Conservation (phyloP, 768 basidiomycete genomes). For the Leccinum fibrillosum region DNA sequence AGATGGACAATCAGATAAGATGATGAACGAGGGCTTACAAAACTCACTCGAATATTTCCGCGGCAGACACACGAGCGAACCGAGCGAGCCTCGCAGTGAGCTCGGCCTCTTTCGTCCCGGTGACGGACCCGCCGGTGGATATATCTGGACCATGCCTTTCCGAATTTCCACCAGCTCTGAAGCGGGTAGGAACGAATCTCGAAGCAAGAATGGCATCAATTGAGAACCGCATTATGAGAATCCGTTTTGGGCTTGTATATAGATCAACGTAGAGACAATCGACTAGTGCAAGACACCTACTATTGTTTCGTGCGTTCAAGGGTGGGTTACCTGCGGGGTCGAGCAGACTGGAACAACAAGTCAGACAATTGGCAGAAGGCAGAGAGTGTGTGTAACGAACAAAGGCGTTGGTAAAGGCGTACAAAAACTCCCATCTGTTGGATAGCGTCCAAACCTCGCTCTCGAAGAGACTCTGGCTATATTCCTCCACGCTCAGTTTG, state of each 20-base stretch:
- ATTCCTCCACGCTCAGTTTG: too few relatives aligned
- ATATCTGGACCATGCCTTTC: slow-evolving; percentile 27
- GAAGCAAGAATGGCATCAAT: slow-evolving; percentile 20
- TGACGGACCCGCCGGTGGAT: slow-evolving; percentile 7
- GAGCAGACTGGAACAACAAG: slow-evolving; percentile 19
- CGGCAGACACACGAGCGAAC: slow-evolving; percentile 23
- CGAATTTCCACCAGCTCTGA: slow-evolving; percentile 9
- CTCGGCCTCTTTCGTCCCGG: slow-evolving; percentile 18
- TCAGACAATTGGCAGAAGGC: slow-evolving; percentile 7
- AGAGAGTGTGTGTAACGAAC: slow-evolving; percentile 14
- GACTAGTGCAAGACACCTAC: slow-evolving; percentile 5
- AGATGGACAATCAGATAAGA: background rate
- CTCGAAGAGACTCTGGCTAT: too few relatives aligned
- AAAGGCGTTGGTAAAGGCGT: slow-evolving; percentile 27
- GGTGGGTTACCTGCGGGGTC: slow-evolving; percentile 29
- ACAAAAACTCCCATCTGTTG: slow-evolving; percentile 34
- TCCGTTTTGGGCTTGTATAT: slow-evolving; percentile 9
- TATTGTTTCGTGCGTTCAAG: slow-evolving; percentile 21
- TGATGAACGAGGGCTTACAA: background rate
- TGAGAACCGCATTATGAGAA: slow-evolving; percentile 22
- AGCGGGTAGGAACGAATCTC: slow-evolving; percentile 20
- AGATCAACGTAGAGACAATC: slow-evolving; percentile 3
- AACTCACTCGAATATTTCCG: slow-evolving; percentile 24
- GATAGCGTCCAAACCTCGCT: slow-evolving; percentile 12
- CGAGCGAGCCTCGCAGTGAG: slow-evolving; percentile 24